Evolutionary conservation across 2,329 filamentous ascomycete species (phyloP), one percentile per base, ranked within the genome.

Genomic region (Cladophialophora bantiana): DNA sequence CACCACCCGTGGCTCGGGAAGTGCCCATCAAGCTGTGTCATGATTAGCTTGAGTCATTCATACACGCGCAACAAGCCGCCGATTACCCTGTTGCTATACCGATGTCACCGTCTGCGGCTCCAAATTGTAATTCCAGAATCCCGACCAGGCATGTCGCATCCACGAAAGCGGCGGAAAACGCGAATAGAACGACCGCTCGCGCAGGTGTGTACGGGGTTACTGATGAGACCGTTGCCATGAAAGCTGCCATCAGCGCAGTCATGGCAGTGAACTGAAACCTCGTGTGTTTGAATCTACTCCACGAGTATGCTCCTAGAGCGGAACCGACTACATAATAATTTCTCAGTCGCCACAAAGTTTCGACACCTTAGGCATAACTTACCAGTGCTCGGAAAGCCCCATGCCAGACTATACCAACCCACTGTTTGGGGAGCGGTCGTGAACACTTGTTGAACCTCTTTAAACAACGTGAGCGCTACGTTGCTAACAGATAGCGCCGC

Each of bases 401-500:
- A 64, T 9, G 62, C 62, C 26, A 64, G 12, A 26, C 53, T 64
- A 40, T 59, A 59, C 56, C 57, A 65, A 5, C 62, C 62, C n/a
- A 60, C 42, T 35, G 3, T 42, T 1, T 15, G 26, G 7, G 62
- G 62, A 10, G 3, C 50, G 18, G 40, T 42, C 15, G 62, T 60
- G 38, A 60, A 65, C 7, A 65, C 26, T 1, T 15, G 45, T 60
- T 59, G 55, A 13, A 65, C 57, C 36, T 65, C 62, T 64, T 26
- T 10, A 26, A 12, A 6, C 15, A 20, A 4, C 52, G 26, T 10
- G 3, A 20, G 7, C 42, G n/a, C 15, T 20, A 26, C 26, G 26
- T 26, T 31, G 50, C 10, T 15, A 13, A 35, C n/a, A 42, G 12
- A 42, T 42, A 42, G 26, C 26, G 26, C 26, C 3, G 26, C 26